phyloP scores from a whole-genome alignment of 306 rosid genomes.

The Biancaea sappan region DNA sequence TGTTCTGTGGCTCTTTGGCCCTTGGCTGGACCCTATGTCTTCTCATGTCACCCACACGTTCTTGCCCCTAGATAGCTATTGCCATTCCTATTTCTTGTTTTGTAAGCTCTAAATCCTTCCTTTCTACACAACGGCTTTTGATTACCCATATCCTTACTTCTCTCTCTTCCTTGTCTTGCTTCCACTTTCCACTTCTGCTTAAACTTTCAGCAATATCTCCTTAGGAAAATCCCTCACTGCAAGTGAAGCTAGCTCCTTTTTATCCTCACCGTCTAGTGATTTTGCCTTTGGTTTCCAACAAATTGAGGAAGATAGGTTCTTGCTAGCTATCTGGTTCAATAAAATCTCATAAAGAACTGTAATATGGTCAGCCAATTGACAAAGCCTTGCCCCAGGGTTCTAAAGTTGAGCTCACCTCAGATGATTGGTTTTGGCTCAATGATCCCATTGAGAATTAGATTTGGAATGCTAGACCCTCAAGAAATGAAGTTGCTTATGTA shows the following conservation, averaged over 20 bases:
- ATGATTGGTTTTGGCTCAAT: conserved; percentile 33
- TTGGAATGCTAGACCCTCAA: not conserved
- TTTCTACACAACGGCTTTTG: not conserved
- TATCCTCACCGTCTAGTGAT: conserved; percentile 43
- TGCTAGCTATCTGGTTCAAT: conserved; percentile 55
- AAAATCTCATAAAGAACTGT: conserved; percentile 40
- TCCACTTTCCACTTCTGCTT: conserved; percentile 9
- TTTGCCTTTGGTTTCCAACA: conserved; percentile 57
- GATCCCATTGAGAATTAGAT: conserved; percentile 33
- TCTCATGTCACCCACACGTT: too few species aligned
- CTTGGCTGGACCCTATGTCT: too few species aligned
- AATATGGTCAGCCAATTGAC: conserved; percentile 50
- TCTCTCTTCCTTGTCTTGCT: conserved; percentile 7
- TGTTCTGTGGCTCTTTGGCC: too few species aligned
- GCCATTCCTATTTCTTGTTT: too few species aligned
- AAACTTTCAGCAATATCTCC: conserved; percentile 24
- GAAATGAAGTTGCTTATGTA: conserved; percentile 4
- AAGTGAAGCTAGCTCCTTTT: not conserved
- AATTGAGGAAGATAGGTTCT: conserved; percentile 22
- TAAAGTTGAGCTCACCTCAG: conserved; percentile 29
- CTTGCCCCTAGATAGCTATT: too few species aligned
- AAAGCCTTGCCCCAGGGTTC: conserved; percentile 36
- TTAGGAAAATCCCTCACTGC: conserved; percentile 40
- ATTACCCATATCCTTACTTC: not conserved
- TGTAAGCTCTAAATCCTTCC: not conserved